Conservation (phyloP, 805 yeast species). For the Hanseniaspora lachancei region DNA sequence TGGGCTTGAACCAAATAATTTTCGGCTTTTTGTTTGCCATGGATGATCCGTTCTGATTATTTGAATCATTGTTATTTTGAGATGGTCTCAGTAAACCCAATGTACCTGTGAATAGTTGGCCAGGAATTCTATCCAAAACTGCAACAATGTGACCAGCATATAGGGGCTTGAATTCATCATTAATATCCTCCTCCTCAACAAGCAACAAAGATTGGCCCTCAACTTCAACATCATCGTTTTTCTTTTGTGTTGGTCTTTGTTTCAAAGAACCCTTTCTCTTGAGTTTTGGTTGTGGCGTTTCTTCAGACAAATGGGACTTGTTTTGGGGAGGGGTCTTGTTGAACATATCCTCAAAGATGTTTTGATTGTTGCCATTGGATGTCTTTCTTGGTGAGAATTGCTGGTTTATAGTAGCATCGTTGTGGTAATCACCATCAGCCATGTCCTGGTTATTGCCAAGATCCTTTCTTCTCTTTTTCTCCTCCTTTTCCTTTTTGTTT, state of each 20-base stretch:
- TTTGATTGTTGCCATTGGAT: constrained; percentile 19
- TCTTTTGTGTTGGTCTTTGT: constrained; percentile 93
- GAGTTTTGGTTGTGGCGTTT: constrained; percentile 18
- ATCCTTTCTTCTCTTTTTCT: constrained; percentile 82
- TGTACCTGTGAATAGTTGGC: constrained; percentile 90
- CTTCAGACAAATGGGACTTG: constrained; percentile 15
- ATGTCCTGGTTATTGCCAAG: constrained; percentile 30
- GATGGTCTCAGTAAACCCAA: constrained; percentile 90
- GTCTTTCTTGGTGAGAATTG: constrained; percentile 31
- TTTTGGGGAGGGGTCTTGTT: constrained; percentile 32
- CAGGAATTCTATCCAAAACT: constrained; percentile 92
- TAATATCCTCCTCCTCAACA: constrained; percentile 90
- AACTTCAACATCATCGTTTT: constrained; percentile 95
- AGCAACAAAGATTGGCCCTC: constrained; percentile 89
- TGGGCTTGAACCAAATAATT: constrained; percentile 98
- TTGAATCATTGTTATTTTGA: constrained; percentile 30
- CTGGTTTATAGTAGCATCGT: constrained; percentile 47
- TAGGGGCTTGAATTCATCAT: constrained; percentile 81
- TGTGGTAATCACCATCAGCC: constrained; percentile 50
- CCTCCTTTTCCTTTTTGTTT: constrained; percentile 91
- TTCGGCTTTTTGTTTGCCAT: constrained; percentile 51
- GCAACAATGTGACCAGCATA: constrained; percentile 99
- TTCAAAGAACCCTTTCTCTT: constrained; percentile 81
- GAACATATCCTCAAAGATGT: constrained; percentile 19
- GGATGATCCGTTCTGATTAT: constrained; percentile 17